Base-by-base conservation (phyloP, 805 yeast genomes). In the Cyberlindnera nakhonratchasimensis region DNA sequence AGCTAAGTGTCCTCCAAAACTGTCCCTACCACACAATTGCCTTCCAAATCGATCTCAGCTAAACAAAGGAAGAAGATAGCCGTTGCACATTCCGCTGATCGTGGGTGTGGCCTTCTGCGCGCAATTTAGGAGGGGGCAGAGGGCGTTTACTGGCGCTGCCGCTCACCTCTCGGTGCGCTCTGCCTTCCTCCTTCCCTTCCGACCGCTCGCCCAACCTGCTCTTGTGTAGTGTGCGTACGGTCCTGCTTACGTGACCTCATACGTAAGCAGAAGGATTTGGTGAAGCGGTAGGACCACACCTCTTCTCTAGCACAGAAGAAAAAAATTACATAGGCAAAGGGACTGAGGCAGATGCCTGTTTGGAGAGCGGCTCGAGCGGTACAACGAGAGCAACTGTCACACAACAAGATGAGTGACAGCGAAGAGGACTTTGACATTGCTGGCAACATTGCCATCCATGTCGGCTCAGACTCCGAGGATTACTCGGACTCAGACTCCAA, bases 401-500 rank as follows among this genome's bases (percentile, higher is more conserved):
- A 25, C 25, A 29, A 24, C n/a, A 24, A 12, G 23, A 38, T 34
- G 37, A 31, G 22, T 26, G 34, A 31, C 32, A 44, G 48, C 23
- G 58, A 54, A 44, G 77, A 70, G 42, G 77, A 71, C 52, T 73
- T 66, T 55, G 88, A 83, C 57, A 83, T 82, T 53, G 83, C 85
- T 19, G 68, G 75, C 14, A 70, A 77, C 39, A 70, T 84, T 41
- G 82, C 81, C 0, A 55, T 77, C 28, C 66, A 67, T 28, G 69
- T 61, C 25, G 70, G 59, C 6, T 67, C 67, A 25, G 70, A 59
- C 40, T 68, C 69, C 2, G 71, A 60, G 9, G 61, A 45, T 12
- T 57, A 51, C 36, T 62, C 36, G 7, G 36, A 57, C 16, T 61
- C 50, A 29, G 72, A 56, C 13, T 60, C 54, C 16, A 46, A 38